These are phyloP conservation scores for Capronia americana DNA, from an alignment of 2,329 filamentous ascomycete species.

Conservation along the genomic window DNA sequence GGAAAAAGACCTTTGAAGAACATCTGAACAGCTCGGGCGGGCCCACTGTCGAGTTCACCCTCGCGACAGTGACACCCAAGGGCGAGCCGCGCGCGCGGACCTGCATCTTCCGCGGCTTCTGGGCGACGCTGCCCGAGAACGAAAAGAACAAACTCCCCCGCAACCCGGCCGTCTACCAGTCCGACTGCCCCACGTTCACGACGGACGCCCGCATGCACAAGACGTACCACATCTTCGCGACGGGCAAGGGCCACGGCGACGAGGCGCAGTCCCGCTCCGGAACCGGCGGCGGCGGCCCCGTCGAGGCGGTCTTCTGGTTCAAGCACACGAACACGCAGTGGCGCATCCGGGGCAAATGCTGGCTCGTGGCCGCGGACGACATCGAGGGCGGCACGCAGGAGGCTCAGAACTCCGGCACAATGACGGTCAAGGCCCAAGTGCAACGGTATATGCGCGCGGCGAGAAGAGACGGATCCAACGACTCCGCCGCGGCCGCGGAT, in stretches of 20 bases:
- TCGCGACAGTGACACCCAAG: slow-evolving; percentile 51
- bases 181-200: slow-evolving; percentile 81
- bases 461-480: slow-evolving; percentile 28
- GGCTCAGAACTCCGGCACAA: slow-evolving; percentile 60
- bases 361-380: slow-evolving; percentile 75
- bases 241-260: slow-evolving; percentile 55
- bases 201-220: slow-evolving; percentile 91
- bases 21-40: slow-evolving; percentile 52
- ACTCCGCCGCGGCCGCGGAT: not conserved
- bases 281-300: slow-evolving; percentile 68
- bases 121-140: slow-evolving; percentile 72
- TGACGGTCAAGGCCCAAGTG: slow-evolving; percentile 66
- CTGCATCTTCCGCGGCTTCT: slow-evolving; percentile 87
- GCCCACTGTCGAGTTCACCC: slow-evolving; percentile 49
- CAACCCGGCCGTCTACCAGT: slow-evolving; percentile 75
- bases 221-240: slow-evolving; percentile 70
- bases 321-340: slow-evolving; percentile 76
- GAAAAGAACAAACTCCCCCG: slow-evolving; percentile 72
- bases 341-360: slow-evolving; percentile 79
- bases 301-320: slow-evolving; percentile 88
- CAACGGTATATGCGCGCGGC: slow-evolving; percentile 62
- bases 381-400: slow-evolving; percentile 54
- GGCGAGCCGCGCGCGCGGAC: slow-evolving; percentile 66
- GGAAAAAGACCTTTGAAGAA: slow-evolving; percentile 57
- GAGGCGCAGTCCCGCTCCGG: slow-evolving; percentile 53